Base-by-base conservation (phyloP, 2,329 filamentous ascomycete species). In the Cladosporium sphaerospermum region DNA sequence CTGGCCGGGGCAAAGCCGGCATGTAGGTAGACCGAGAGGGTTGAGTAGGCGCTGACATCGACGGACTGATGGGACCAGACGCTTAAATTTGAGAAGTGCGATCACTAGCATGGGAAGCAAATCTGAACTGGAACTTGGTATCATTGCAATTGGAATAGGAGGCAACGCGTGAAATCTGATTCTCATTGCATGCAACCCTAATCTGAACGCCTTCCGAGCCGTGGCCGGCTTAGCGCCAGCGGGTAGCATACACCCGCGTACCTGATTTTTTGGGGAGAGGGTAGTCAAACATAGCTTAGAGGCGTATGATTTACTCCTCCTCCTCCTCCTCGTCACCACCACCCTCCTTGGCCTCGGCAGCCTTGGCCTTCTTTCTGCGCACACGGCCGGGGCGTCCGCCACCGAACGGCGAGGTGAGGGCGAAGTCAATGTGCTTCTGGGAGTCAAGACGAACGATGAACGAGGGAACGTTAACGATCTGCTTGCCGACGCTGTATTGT, bases 351-450 rank as follows among this genome's bases (percentile, higher is more conserved):
- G 85, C 86, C 80, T 95, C 89, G 59, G 90, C 89, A 67, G 93
- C 89, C 82, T 89, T 92, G 76, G 91, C 89, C 91, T 97, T 99
- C 93, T 97, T 99, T 84, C 93, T 95, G 78, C 89, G 86, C 73
- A 96, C 92, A 84, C 93, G 93, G 68, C 93, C 93, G 70, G 90
- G 89, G 69, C 93, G 91, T 73, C 93, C 93, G 75, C 91, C 91
- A 78, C 93, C 93, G 71, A 96, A 96, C 74, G 93, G 92, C 73
- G 92, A 97, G 78, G 86, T 95, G 64, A 99, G 85, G 61, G 93
- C 83, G 76, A 99, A 97, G 83, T 99, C 93, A 71, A 99, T 97
- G 87, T 99, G 93, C 89, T 99, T 99, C 86, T 99, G 93, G 70
- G 91, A 96, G 83, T 99, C 93, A 72, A 99, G 89, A 80, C 93